phyloP scores from a whole-genome alignment of 176 grass and related monocot species.

The Aegilops bicornis region DNA sequence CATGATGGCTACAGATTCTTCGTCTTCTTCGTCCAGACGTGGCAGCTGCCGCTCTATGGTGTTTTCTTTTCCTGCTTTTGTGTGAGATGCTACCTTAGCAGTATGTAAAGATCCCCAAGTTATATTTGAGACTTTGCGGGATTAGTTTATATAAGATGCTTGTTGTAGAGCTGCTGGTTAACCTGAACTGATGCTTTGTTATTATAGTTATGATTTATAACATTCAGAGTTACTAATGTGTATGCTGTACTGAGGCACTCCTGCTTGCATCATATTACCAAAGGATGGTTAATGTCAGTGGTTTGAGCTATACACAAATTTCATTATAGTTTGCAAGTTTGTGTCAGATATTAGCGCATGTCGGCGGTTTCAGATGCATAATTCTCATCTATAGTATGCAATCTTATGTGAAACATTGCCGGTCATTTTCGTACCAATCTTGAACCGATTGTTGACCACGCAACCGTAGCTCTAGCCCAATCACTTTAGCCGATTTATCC shows the following conservation, averaged over 20 bases:
- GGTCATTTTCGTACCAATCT: neutral
- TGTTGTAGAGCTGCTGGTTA: constrained; percentile 48
- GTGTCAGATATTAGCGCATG: no score
- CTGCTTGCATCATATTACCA: neutral
- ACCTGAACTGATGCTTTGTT: constrained; percentile 19
- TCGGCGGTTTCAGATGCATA: no score
- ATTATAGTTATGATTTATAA: constrained; percentile 19
- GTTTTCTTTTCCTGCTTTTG: neutral
- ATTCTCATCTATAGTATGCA: neutral
- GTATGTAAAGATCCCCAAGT: constrained; percentile 30
- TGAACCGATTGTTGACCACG: no score
- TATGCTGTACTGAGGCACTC: neutral
- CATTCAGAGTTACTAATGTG: constrained; percentile 30
- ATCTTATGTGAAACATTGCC: neutral
- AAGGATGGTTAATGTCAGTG: neutral
- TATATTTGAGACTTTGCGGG: constrained; percentile 47
- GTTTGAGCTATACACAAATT: neutral
- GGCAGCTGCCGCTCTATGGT: neutral
- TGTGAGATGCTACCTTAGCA: constrained; percentile 29
- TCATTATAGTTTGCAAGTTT: neutral
- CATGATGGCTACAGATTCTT: constrained; percentile 48
- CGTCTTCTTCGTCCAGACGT: constrained; percentile 12
- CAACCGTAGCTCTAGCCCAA: constrained; percentile 9
- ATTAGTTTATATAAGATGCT: constrained; percentile 33
- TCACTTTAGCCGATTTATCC: neutral